These are phyloP conservation scores for Strobilomyces echinocephalus DNA, from an alignment of 768 basidiomycete genomes.

Conservation along the genomic window DNA sequence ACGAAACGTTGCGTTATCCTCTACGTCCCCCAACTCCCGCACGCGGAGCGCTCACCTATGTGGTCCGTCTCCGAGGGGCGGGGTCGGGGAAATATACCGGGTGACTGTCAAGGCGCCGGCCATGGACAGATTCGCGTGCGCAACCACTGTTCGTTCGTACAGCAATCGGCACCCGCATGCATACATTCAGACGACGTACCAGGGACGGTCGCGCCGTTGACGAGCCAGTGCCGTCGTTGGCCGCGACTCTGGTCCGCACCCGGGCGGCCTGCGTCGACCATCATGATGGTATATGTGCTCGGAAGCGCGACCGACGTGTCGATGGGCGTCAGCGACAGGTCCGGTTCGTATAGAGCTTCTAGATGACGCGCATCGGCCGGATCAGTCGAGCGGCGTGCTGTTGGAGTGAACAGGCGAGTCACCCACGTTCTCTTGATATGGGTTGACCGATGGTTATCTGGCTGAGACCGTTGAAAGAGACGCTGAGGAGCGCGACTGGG, in stretches of 20 bases:
- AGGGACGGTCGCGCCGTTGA: conserved; percentile 54
- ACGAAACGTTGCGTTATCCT: background rate
- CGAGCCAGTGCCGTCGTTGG: conserved; percentile 78
- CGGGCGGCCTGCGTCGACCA: conserved; percentile 71
- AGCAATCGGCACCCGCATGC: background rate
- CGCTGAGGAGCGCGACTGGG: conserved; percentile 53
- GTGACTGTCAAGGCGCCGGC: conserved; percentile 49
- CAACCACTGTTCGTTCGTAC: background rate
- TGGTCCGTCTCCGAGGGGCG: conserved; percentile 62
- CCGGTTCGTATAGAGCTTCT: conserved; percentile 58
- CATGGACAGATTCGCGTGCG: conserved; percentile 39
- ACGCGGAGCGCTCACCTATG: conserved; percentile 53
- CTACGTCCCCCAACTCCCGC: background rate
- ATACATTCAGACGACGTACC: conserved; percentile 29
- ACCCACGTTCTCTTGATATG: conserved; percentile 54
- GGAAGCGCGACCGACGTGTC: conserved; percentile 43
- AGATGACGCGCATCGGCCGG: background rate
- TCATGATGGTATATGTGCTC: conserved; percentile 60
- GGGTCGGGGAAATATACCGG: conserved; percentile 67
- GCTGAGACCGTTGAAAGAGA: conserved; percentile 48
- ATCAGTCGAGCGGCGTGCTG: background rate
- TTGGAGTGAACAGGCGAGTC: background rate
- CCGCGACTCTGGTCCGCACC: conserved; percentile 54
- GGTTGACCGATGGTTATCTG: conserved; percentile 53
- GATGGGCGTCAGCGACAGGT: conserved; percentile 46